Evolutionary conservation across 257 asterid genomes (phyloP).

Genomic region (Handroanthus guayacan): DNA sequence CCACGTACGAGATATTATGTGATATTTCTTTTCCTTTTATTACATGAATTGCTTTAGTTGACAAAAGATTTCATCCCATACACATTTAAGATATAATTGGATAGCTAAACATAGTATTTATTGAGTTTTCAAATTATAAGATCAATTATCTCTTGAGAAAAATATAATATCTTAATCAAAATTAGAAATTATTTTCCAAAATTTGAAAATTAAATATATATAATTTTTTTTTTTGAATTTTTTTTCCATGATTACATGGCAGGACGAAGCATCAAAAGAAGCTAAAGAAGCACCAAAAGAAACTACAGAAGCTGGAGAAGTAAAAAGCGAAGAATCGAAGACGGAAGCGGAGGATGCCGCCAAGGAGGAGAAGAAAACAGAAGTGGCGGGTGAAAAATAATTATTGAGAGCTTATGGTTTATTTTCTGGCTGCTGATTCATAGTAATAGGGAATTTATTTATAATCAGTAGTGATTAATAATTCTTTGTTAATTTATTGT

Average conservation of each 20-base stretch:
- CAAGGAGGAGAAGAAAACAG: slow-evolving; percentile 35
- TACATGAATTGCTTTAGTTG: background rate
- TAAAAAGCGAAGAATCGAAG: slow-evolving; percentile 21
- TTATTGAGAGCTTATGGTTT: slow-evolving; percentile 15
- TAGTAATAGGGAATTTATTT: slow-evolving; percentile 26
- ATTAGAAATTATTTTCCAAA: background rate
- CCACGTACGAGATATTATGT: too few relatives aligned
- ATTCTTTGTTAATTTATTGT: background rate
- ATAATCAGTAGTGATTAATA: background rate
- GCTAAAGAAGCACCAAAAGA: slow-evolving; percentile 25
- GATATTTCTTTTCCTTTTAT: background rate
- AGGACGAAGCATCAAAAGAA: slow-evolving; percentile 50
- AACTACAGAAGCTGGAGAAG: slow-evolving; percentile 30
- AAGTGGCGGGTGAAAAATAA: slow-evolving; percentile 41
- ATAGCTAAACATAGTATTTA: background rate
- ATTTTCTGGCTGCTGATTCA: slow-evolving; percentile 2
- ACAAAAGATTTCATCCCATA: background rate
- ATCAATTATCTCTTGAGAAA: background rate
- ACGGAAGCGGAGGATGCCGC: slow-evolving; percentile 28
- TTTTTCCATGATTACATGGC: background rate
- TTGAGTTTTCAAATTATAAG: too few relatives aligned
- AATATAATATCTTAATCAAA: background rate
- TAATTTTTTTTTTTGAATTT: background rate
- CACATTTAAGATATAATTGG: background rate
- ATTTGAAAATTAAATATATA: background rate